Conservation (phyloP, 352 stramenopile species). For the Phytophthora fragariaefolia region DNA sequence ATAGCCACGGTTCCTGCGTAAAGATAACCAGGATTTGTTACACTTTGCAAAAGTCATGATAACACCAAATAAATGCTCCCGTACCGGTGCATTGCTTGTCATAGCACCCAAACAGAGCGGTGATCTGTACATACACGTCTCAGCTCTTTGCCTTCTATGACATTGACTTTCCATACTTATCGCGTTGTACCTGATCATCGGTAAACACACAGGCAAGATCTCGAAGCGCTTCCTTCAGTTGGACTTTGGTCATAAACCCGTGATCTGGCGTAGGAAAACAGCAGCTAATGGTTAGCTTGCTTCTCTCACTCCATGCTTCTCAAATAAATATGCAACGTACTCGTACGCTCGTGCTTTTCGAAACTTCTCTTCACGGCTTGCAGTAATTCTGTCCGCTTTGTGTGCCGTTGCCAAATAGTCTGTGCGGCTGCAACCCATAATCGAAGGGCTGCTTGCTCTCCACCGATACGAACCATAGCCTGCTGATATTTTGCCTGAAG, state of each 20-base stretch:
- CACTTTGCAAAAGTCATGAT: neutral
- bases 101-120: conserved; percentile 55
- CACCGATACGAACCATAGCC: conserved; percentile 43
- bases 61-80: neutral
- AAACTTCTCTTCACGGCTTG: conserved; percentile 63
- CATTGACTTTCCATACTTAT: too few species aligned
- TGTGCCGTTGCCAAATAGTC: conserved; percentile 50
- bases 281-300: conserved; percentile 1
- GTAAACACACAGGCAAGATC: conserved; percentile 61
- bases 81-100: conserved; percentile 50
- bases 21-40: neutral
- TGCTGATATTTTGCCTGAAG: conserved; percentile 48
- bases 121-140: conserved; percentile 31
- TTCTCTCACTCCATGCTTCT: neutral
- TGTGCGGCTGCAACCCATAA: conserved; percentile 46
- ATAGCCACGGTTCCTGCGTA: neutral
- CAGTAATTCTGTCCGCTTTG: conserved; percentile 55
- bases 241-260: conserved; percentile 52
- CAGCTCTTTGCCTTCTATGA: too few species aligned
- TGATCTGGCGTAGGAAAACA: conserved; percentile 33
- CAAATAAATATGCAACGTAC: conserved; percentile 30
- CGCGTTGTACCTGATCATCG: conserved; percentile 59
- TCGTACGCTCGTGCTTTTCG: conserved; percentile 58
- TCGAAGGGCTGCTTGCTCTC: conserved; percentile 34
- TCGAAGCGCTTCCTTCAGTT: conserved; percentile 63